Conservation (phyloP, 2,329 filamentous ascomycete genomes). For the Diaporthe vaccinii region DNA sequence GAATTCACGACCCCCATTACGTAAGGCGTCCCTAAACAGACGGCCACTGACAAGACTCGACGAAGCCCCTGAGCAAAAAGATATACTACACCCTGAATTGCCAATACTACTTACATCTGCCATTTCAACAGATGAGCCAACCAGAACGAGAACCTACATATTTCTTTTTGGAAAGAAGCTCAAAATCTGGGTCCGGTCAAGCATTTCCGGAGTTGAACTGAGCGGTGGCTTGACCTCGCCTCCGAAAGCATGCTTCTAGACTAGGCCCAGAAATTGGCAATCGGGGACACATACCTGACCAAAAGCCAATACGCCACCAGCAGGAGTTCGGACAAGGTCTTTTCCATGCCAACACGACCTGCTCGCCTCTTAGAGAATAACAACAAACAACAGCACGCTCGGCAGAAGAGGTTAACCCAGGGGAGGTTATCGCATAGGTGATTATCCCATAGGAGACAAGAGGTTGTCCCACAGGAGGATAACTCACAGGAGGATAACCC, state of each 20-base stretch:
- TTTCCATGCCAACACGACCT: not conserved
- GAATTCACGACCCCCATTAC: conserved; percentile 7
- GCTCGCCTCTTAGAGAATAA: not conserved
- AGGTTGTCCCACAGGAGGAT: too few relatives aligned
- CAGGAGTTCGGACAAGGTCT: not conserved
- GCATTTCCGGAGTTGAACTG: too few relatives aligned
- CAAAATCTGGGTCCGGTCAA: not conserved
- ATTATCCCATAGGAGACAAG: too few relatives aligned
- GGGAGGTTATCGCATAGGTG: too few relatives aligned
- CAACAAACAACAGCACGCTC: conserved; percentile 2
- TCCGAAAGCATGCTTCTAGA: not conserved
- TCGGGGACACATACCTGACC: not conserved
- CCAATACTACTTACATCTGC: not conserved
- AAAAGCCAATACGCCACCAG: not conserved
- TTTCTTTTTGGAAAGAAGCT: not conserved
- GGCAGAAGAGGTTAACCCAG: too few relatives aligned
- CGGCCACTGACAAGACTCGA: not conserved
- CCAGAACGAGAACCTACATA: not conserved
- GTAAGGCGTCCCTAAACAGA: not conserved
- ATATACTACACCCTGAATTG: not conserved
- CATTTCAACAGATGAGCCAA: not conserved
- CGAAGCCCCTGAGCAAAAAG: not conserved
- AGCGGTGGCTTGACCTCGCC: not conserved
- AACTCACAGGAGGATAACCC: too few relatives aligned
- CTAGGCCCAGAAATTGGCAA: not conserved